phyloP scores from a whole-genome alignment of 176 grass and related monocot genomes.

The Oryza nivara region DNA sequence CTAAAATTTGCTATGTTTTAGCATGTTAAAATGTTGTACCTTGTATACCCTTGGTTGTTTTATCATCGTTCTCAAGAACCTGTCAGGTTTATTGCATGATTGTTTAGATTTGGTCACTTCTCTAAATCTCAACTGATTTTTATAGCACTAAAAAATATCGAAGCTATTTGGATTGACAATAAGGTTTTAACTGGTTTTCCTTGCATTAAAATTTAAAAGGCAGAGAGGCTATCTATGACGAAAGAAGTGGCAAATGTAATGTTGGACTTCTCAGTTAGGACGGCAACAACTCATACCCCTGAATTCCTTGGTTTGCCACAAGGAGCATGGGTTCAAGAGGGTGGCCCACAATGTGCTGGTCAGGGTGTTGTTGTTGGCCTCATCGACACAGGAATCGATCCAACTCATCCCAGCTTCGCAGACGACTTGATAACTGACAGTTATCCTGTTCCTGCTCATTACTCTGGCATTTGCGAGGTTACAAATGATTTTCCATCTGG shows the following conservation, averaged over 20 bases:
- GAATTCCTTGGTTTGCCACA: slow-evolving; percentile 89
- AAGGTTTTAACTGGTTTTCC: slow-evolving; percentile 46
- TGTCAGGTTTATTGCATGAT: slow-evolving; percentile 13
- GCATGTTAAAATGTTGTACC: neutral
- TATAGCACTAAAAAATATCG: slow-evolving; percentile 57
- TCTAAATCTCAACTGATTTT: slow-evolving; percentile 44
- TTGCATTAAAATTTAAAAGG: slow-evolving; percentile 68
- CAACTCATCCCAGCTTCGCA: slow-evolving; percentile 82
- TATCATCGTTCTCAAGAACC: neutral
- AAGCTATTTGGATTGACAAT: slow-evolving; percentile 66
- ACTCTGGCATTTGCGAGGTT: slow-evolving; percentile 92
- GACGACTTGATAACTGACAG: slow-evolving; percentile 65
- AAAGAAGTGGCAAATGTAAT: slow-evolving; percentile 88
- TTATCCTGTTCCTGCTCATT: slow-evolving; percentile 83
- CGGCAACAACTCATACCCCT: slow-evolving; percentile 91
- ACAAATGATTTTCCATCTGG: slow-evolving; percentile 92
- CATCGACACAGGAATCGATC: slow-evolving; percentile 96
- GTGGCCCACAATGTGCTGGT: slow-evolving; percentile 83
- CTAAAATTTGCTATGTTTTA: neutral
- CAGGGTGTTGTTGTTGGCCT: slow-evolving; percentile 87
- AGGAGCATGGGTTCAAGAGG: slow-evolving; percentile 90
- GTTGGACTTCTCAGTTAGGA: slow-evolving; percentile 87
- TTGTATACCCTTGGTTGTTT: neutral
- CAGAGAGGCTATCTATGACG: slow-evolving; percentile 75
- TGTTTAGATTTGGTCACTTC: slow-evolving; percentile 6